Conservation (phyloP, 305 asterid species). For the Ilex paraguariensis region DNA sequence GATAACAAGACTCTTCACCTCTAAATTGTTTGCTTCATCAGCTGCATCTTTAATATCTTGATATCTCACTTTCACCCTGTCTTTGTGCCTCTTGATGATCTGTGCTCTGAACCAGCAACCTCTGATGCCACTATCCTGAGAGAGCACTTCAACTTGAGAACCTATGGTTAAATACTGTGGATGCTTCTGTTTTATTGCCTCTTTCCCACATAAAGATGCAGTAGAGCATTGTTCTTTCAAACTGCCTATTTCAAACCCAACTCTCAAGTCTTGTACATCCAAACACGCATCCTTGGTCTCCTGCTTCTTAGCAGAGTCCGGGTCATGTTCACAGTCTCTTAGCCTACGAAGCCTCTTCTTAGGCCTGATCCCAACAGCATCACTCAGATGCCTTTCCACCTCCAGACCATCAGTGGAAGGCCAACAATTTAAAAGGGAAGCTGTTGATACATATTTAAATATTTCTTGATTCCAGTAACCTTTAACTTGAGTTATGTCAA, state of each 20-base stretch:
- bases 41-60: conserved; percentile 68
- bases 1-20: conserved; percentile 33
- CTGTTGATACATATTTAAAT: conserved; percentile 23
- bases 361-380: conserved; percentile 40
- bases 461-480: conserved; percentile 80
- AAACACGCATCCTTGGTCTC: conserved; percentile 17
- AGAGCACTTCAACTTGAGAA: conserved; percentile 70
- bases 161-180: conserved; percentile 42
- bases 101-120: conserved; percentile 88
- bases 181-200: conserved; percentile 6
- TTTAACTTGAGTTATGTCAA: conserved; percentile 52
- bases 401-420: conserved; percentile 20
- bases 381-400: conserved; percentile 22
- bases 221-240: conserved; percentile 15
- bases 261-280: conserved; percentile 14
- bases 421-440: conserved; percentile 14
- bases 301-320: conserved; percentile 20
- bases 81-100: conserved; percentile 59
- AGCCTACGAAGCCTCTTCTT: conserved; percentile 56
- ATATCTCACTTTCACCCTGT: conserved; percentile 70
- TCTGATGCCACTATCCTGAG: conserved; percentile 82
- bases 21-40: conserved; percentile 59
- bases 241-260: conserved; percentile 5
- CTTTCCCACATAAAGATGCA: conserved; percentile 15
- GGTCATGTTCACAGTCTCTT: conserved; percentile 25